These are phyloP conservation scores for Colletotrichum neosansevieriae DNA, from an alignment of 2,329 filamentous ascomycete species.

Conservation along the genomic window DNA sequence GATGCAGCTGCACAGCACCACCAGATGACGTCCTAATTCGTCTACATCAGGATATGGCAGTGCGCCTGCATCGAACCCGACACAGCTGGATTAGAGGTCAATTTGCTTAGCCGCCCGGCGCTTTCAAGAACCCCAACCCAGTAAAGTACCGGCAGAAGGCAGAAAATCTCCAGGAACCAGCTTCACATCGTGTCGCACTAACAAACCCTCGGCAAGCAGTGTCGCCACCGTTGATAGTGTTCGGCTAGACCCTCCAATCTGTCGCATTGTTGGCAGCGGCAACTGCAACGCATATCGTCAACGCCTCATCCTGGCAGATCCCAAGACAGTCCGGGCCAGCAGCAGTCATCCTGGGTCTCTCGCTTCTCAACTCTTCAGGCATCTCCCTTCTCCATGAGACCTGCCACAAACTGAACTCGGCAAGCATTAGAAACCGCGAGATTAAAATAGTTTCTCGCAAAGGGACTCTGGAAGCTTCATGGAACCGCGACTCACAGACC, in stretches of 20 bases:
- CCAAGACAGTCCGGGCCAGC: background rate
- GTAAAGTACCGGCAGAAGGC: background rate
- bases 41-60: background rate
- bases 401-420: conserved; percentile 16
- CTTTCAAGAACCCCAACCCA: conserved; percentile 2
- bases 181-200: conserved; percentile 18
- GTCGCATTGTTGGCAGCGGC: conserved; percentile 31
- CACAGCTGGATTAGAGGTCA: background rate
- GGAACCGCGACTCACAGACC: conserved; percentile 23
- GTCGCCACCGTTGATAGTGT: conserved; percentile 13
- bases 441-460: conserved; percentile 23
- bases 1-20: background rate
- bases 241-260: conserved; percentile 10
- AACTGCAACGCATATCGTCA: conserved; percentile 24
- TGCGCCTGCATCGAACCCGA: conserved; percentile 8
- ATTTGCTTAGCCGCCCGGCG: conserved; percentile 9
- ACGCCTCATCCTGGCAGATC: conserved; percentile 26
- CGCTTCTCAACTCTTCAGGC: conserved; percentile 1
- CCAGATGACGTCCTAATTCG: conserved; percentile 12
- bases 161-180: background rate
- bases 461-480: conserved; percentile 21
- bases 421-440: background rate
- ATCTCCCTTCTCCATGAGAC: conserved; percentile 23
- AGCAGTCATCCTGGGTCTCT: background rate
- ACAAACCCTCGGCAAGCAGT: conserved; percentile 6